Evolutionary conservation across 257 asterid species (phyloP).

Genomic region (Przewalskia tangutica): DNA sequence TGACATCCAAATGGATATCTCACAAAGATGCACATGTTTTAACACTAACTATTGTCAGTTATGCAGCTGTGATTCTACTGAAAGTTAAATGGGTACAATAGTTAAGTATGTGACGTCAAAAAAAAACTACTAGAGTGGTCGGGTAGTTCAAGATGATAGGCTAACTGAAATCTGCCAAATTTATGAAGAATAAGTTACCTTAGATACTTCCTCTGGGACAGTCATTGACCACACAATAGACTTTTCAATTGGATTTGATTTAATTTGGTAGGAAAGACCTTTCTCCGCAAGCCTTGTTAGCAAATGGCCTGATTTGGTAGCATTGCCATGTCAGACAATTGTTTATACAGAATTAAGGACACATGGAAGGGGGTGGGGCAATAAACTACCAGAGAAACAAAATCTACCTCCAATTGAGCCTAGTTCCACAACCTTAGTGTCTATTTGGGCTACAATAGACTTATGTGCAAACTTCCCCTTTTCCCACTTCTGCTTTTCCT

Average conservation of each 20-base stretch:
- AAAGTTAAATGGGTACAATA: not conserved
- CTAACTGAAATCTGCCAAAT: not conserved
- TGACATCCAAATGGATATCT: not conserved
- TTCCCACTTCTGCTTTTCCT: constrained; percentile 85
- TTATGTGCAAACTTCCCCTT: constrained; percentile 77
- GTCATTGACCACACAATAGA: constrained; percentile 73
- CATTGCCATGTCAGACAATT: not conserved
- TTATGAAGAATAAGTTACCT: constrained; percentile 22
- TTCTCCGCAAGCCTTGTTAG: constrained; percentile 79
- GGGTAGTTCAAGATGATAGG: not conserved
- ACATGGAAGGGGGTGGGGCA: not conserved
- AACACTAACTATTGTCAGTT: not conserved
- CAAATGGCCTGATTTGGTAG: constrained; percentile 55
- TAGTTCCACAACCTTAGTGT: constrained; percentile 58
- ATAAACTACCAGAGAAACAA: constrained; percentile 4
- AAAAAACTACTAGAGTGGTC: not conserved
- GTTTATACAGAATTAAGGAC: not conserved
- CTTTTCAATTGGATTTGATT: constrained; percentile 65
- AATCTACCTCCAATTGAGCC: constrained; percentile 77
- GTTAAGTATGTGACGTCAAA: not conserved
- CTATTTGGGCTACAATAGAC: constrained; percentile 87
- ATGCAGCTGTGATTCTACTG: not conserved
- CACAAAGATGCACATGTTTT: not conserved
- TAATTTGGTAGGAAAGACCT: constrained; percentile 61
- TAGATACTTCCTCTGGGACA: constrained; percentile 52